Percentiles rank a stretch among this genome's conserved stretches.
These are phyloP conservation scores for Solanum infundibuliforme DNA, from an alignment of 257 asterid genomes.

Conservation along the genomic window DNA sequence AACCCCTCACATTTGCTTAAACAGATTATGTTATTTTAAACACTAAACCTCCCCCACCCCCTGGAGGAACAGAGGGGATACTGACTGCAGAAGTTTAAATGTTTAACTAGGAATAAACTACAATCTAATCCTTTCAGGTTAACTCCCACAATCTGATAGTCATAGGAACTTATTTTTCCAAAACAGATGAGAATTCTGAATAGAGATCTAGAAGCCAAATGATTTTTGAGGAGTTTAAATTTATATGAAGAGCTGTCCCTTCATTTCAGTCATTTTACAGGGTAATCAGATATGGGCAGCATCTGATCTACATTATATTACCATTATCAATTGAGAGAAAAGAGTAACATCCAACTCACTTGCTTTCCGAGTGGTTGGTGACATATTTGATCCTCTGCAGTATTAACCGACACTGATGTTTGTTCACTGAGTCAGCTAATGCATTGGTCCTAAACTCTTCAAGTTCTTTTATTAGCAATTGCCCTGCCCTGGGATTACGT, in stretches of 20 bases:
- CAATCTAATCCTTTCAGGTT: background rate
- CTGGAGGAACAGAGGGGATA: background rate
- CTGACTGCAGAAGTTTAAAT: background rate
- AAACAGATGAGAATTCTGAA: background rate
- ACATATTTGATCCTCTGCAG: constrained; percentile 73
- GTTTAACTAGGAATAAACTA: background rate
- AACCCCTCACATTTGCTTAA: background rate
- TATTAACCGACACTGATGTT: constrained; percentile 76
- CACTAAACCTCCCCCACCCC: background rate
- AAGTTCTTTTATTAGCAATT: constrained; percentile 67
- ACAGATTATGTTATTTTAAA: background rate
- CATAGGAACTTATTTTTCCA: background rate
- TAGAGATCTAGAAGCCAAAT: background rate
- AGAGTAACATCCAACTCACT: constrained; percentile 33
- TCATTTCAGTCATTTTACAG: background rate
- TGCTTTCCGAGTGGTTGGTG: constrained; percentile 57
- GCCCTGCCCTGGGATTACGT: constrained; percentile 79
- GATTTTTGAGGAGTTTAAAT: background rate
- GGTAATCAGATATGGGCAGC: background rate
- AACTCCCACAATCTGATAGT: background rate
- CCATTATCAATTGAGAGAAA: background rate
- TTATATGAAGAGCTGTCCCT: background rate
- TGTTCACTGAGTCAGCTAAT: constrained; percentile 81
- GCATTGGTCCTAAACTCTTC: constrained; percentile 68
- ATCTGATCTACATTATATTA: background rate